These are phyloP conservation scores for Pilobolus umbonatus DNA, from an alignment of 192 early-diverging fungal genomes.

Conservation along the genomic window DNA sequence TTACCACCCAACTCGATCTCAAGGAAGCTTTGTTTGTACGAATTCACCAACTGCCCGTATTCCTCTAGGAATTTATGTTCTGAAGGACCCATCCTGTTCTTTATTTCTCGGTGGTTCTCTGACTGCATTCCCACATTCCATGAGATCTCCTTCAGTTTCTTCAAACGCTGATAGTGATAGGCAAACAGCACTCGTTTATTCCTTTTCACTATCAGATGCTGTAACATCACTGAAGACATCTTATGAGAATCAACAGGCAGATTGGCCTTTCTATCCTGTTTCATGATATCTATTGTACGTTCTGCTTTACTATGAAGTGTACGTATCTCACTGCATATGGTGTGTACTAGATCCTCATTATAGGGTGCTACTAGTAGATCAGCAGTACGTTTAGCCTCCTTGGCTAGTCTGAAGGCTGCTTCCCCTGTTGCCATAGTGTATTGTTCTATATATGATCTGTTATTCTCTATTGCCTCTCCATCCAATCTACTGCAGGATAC, in stretches of 20 bases:
- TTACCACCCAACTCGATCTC: conserved; percentile 74
- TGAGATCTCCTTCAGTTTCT: conserved; percentile 61
- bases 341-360: conserved; percentile 75
- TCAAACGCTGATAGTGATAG: conserved; percentile 72
- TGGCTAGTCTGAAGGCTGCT: conserved; percentile 72
- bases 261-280: conserved; percentile 7
- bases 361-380: conserved; percentile 70
- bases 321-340: conserved; percentile 76
- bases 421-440: no score
- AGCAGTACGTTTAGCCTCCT: conserved; percentile 72
- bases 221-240: conserved; percentile 44
- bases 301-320: conserved; percentile 49
- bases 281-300: conserved; percentile 15
- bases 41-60: conserved; percentile 62
- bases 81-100: conserved; percentile 25
- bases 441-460: no score
- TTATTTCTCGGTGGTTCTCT: conserved; percentile 24
- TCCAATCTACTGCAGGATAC: no score
- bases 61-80: conserved; percentile 60
- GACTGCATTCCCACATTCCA: conserved; percentile 47
- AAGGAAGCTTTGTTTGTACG: conserved; percentile 57
- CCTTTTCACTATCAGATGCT: conserved; percentile 56
- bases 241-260: conserved; percentile 26
- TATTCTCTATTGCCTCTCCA: no score
- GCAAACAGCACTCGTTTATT: conserved; percentile 89